A percentile compares a stretch with the other conserved stretches of the same genome.
These are phyloP conservation scores for Monosporozyma aquatica DNA, from an alignment of 805 yeast species.

Conservation along the genomic window DNA sequence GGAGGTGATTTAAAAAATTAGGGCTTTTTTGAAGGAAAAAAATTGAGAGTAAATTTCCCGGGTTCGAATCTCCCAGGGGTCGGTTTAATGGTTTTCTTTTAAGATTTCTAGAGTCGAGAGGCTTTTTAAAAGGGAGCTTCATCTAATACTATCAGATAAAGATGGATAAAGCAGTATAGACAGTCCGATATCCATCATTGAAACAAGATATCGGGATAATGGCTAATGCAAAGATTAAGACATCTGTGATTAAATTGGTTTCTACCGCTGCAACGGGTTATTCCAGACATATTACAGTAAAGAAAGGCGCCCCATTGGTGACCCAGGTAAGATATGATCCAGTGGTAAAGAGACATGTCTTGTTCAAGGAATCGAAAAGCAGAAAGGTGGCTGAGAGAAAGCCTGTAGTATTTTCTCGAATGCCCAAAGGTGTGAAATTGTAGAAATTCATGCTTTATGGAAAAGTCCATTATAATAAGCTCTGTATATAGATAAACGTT, in stretches of 20 bases:
- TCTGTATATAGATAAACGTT: too few relatives aligned
- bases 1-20: background rate
- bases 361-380: constrained; percentile 81
- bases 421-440: constrained; percentile 3
- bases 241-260: constrained; percentile 73
- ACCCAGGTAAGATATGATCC: constrained; percentile 85
- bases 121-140: too few relatives aligned
- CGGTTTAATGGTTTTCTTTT: background rate
- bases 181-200: too few relatives aligned
- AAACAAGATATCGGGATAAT: too few relatives aligned
- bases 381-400: constrained; percentile 58
- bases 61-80: background rate
- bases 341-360: constrained; percentile 78
- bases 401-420: constrained; percentile 41
- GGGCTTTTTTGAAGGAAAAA: background rate
- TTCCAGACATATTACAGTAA: constrained; percentile 69
- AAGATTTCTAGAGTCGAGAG: too few relatives aligned
- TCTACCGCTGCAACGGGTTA: constrained; percentile 90
- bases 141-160: too few relatives aligned
- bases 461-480: too few relatives aligned
- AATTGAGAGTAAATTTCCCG: too few relatives aligned
- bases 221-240: constrained; percentile 59
- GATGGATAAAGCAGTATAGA: too few relatives aligned
- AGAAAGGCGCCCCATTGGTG: constrained; percentile 71
- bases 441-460: background rate